These are phyloP conservation scores for Dothideomycetes sp. DNA, from an alignment of 2,329 filamentous ascomycete species.

Conservation along the genomic window DNA sequence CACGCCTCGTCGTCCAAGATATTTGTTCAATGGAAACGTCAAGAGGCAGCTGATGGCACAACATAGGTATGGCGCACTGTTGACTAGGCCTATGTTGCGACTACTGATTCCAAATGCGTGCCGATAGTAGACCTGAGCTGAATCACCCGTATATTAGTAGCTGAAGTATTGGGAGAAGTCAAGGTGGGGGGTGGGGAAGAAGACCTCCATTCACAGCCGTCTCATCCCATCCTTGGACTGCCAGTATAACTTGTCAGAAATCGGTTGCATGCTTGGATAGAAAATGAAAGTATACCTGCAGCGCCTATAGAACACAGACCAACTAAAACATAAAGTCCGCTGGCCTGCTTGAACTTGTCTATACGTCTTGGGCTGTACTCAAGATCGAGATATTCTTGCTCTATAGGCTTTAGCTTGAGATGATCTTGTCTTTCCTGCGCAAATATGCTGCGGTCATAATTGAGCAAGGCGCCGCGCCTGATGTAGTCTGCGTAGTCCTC, in stretches of 20 bases:
- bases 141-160: too few species aligned
- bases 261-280: neutral
- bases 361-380: neutral
- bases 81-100: slow-evolving; percentile 43
- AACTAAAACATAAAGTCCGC: slow-evolving; percentile 19
- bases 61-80: slow-evolving; percentile 42
- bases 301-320: slow-evolving; percentile 31
- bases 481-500: neutral
- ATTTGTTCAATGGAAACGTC: slow-evolving; percentile 16
- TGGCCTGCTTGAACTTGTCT: neutral
- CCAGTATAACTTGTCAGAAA: neutral
- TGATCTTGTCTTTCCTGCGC: neutral
- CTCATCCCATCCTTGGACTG: slow-evolving; percentile 20
- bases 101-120: neutral
- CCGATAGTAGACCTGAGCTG: slow-evolving; percentile 10
- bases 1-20: slow-evolving; percentile 22
- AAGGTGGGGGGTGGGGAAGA: too few species aligned
- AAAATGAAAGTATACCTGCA: slow-evolving; percentile 9
- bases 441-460: neutral
- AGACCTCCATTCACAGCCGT: slow-evolving; percentile 20
- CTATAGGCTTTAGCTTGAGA: neutral
- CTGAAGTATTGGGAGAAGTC: slow-evolving; percentile 16
- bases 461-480: neutral
- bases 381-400: neutral
- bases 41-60: slow-evolving; percentile 20